Evolutionary conservation across 306 rosid genomes (phyloP), one percentile per base, ranked within the genome.

Genomic region (Glycyrrhiza uralensis): DNA sequence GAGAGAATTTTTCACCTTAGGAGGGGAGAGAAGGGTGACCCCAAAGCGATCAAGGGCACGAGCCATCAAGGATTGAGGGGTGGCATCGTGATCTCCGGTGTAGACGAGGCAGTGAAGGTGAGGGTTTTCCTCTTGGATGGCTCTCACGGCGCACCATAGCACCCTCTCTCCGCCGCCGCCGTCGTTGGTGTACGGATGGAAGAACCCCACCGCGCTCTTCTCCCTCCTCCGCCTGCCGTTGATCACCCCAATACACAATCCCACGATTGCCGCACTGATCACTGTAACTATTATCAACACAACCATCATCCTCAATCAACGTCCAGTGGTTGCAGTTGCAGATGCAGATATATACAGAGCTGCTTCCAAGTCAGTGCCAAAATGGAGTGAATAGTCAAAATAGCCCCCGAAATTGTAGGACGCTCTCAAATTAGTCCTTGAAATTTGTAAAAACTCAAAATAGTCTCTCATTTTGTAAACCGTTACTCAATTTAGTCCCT

Each of bases 101-200:
- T 83, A 91, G 12, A 94, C 75, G 49, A 85, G 20, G 79, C 93
- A 88, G 0, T 82, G 84, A 24, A 94, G 89, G 66, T 45, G 72
- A 23, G 88, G 90, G 65, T 55, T 77, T 26, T 82, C 86, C 3
- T 91, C 97, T 64, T 94, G 96, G 66, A 91, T 46, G 49, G 89
- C 93, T 86, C 82, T 94, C 39, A 94, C 90, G 44, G 93, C 93
- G 66, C 97, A 91, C 99, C 99, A 94, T 4, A 94, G 80, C 8
- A 94, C 97, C 65, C 95, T 78, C 71, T 94, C 99, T 4, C 99
- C 93, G 7, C 97, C 99, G 38, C 95, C 97, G 6, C 96, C 97
- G 30, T 89, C 95, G 74, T 91, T 91, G 76, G 99, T 91, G 83
- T 82, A 94, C 3, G 97, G 99, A 59, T 94, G 97, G 86, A 94